phyloP scores from a whole-genome alignment of 2,329 filamentous ascomycete species.

The Blumeriella jaapii region DNA sequence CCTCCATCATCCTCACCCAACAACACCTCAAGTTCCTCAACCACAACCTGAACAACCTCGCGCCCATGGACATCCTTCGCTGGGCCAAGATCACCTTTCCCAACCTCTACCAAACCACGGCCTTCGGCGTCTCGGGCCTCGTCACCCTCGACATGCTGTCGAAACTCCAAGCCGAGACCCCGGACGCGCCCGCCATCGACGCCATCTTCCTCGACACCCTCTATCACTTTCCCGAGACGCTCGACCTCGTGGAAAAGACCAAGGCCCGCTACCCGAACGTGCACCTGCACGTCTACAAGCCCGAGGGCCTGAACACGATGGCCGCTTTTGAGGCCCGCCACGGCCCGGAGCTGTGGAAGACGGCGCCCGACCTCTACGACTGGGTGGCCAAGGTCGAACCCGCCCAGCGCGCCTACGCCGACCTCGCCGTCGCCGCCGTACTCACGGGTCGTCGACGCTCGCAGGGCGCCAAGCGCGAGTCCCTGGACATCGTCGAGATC shows the following conservation, averaged over 20 bases:
- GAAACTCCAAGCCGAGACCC: conserved; percentile 54
- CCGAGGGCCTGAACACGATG: conserved; percentile 58
- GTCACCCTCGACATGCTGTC: conserved; percentile 79
- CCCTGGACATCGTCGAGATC: conserved; percentile 83
- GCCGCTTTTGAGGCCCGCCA: conserved; percentile 74
- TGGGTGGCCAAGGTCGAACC: conserved; percentile 97
- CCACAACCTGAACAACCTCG: conserved; percentile 73
- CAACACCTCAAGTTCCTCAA: conserved; percentile 87
- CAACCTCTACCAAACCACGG: conserved; percentile 76
- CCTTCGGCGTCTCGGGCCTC: conserved; percentile 71
- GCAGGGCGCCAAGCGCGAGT: conserved; percentile 85
- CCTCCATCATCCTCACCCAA: conserved; percentile 75
- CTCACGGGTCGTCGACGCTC: conserved; percentile 84
- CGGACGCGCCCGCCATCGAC: conserved; percentile 47
- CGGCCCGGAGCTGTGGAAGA: conserved; percentile 75
- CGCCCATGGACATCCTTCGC: conserved; percentile 80
- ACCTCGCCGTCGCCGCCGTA: conserved; percentile 79
- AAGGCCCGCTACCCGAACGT: conserved; percentile 65
- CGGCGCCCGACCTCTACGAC: conserved; percentile 82
- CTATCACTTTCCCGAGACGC: conserved; percentile 71
- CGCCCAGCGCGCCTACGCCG: conserved; percentile 77
- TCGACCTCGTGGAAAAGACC: conserved; percentile 62
- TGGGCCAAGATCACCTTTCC: conserved; percentile 90
- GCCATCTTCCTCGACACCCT: conserved; percentile 76
- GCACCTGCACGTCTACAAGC: conserved; percentile 82